Conservation (phyloP, 768 basidiomycete genomes). For the Lentinula sp. region DNA sequence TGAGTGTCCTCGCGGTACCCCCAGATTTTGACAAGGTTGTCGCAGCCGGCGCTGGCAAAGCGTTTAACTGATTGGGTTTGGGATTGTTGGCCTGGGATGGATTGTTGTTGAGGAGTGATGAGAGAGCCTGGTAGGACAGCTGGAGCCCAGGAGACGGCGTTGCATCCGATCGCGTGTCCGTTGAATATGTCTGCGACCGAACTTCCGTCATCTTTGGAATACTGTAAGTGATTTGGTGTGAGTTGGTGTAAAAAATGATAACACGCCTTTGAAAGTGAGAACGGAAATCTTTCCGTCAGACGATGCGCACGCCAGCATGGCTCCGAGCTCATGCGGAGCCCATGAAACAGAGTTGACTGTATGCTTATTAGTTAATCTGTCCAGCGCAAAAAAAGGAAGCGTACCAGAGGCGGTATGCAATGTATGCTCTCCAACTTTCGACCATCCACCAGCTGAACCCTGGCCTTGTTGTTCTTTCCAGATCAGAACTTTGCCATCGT, state of each 20-base stretch:
- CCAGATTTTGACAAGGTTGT: constrained; percentile 95
- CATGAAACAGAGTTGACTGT: constrained; percentile 96
- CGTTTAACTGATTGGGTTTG: constrained; percentile 68
- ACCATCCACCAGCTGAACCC: constrained; percentile 67
- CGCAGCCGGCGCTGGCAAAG: constrained; percentile 94
- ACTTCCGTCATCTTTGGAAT: constrained; percentile 78
- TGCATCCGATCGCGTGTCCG: constrained; percentile 94
- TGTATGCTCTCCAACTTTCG: constrained; percentile 92
- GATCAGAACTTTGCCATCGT: constrained; percentile 96
- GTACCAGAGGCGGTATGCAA: constrained; percentile 90
- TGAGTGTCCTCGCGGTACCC: constrained; percentile 81
- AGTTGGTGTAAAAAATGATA: not conserved
- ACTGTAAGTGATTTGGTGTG: too few relatives aligned
- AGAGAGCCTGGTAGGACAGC: constrained; percentile 83
- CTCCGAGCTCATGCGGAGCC: constrained; percentile 98
- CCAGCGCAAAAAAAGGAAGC: constrained; percentile 13
- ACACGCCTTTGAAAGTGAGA: constrained; percentile 90
- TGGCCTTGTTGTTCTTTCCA: constrained; percentile 87
- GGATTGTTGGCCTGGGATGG: constrained; percentile 23
- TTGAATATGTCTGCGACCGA: constrained; percentile 95
- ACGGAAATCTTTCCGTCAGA: constrained; percentile 97
- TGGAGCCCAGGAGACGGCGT: constrained; percentile 97
- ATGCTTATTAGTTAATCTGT: not conserved
- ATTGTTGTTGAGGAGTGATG: constrained; percentile 51
- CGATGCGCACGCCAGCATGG: constrained; percentile 93